Evolutionary conservation across 768 basidiomycete species (phyloP), one percentile per base, ranked within the genome.

Genomic region (Zangia roseola): DNA sequence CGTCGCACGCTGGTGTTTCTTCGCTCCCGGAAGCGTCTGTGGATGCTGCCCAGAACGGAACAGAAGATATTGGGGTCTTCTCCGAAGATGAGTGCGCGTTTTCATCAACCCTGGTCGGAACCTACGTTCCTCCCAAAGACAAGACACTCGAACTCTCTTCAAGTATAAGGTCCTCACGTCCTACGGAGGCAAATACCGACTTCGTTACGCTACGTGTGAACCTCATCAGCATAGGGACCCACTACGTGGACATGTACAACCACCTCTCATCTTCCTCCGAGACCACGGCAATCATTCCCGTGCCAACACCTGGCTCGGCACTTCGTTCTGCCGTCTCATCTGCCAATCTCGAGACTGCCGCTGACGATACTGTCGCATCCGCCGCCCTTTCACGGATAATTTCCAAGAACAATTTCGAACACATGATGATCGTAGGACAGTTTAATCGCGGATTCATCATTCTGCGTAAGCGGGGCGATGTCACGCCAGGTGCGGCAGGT

Each of bases 361-460:
- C 80, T 26, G 79, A 86, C 42, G 72, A 78, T 13, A 74, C 69
- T 13, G 78, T 74, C 12, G 88, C 81, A 0, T 77, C 79, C 19
- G 80, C 79, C 41, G 84, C 84, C 0, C 80, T 99, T 2, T 79
- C 89, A 10, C 81, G 94, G 14, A 83, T 92, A 28, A 94, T 99
- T 23, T 78, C 82, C 36, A 98, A 98, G 71, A 63, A 68, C 2
- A 94, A 99, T 69, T 98, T 99, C 58, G 77, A 67, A 7, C 56
- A 57, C 6, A 98, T 99, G 97, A 75, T 84, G 0, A 70, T 97
- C 12, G 56, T 95, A 36, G 97, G 97, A 0, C 97, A 99, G 68
- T 99, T 97, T 69, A 99, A 99, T 59, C 78, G 86, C 26, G 94
- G 94, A 0, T 99, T 99, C 69, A 92, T 99, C 66, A 79, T 99